Evolutionary conservation across 2,329 filamentous ascomycete species (phyloP).

Genomic region (Penicillium brasilianum): DNA sequence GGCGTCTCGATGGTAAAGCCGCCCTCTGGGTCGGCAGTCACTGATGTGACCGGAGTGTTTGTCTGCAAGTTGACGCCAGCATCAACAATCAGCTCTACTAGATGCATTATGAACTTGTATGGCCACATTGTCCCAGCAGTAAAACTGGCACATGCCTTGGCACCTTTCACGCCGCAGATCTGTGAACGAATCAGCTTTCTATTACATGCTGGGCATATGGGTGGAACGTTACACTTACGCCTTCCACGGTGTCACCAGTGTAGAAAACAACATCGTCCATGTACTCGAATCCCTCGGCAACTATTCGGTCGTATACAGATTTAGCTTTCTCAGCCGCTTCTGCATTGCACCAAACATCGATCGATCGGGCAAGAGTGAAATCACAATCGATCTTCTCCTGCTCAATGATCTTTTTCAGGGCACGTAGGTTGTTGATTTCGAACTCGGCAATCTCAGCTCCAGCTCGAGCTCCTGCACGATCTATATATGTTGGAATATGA

Average conservation of each 20-base stretch:
- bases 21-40: constrained; percentile 53
- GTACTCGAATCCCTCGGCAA: constrained; percentile 34
- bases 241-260: constrained; percentile 36
- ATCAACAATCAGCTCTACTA: constrained; percentile 64
- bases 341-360: constrained; percentile 49
- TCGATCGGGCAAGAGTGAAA: constrained; percentile 48
- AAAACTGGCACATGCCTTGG: constrained; percentile 44
- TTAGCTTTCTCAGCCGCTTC: constrained; percentile 38
- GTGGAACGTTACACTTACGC: constrained; percentile 27
- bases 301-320: constrained; percentile 38
- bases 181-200: constrained; percentile 10
- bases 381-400: constrained; percentile 54
- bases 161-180: constrained; percentile 49
- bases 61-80: constrained; percentile 60
- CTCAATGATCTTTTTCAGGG: constrained; percentile 48
- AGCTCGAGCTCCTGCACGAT: constrained; percentile 44
- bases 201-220: neutral
- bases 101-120: constrained; percentile 78
- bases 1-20: constrained; percentile 59
- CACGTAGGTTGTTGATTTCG: constrained; percentile 49
- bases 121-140: constrained; percentile 57
- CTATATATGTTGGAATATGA: constrained; percentile 44
- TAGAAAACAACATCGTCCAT: constrained; percentile 41
- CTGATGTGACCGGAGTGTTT: constrained; percentile 52
- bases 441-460: constrained; percentile 49